Percentiles rank a stretch among this genome's conserved stretches.
phyloP scores from a whole-genome alignment of 2,329 filamentous ascomycete species.

The Gaeumannomyces tritici region DNA sequence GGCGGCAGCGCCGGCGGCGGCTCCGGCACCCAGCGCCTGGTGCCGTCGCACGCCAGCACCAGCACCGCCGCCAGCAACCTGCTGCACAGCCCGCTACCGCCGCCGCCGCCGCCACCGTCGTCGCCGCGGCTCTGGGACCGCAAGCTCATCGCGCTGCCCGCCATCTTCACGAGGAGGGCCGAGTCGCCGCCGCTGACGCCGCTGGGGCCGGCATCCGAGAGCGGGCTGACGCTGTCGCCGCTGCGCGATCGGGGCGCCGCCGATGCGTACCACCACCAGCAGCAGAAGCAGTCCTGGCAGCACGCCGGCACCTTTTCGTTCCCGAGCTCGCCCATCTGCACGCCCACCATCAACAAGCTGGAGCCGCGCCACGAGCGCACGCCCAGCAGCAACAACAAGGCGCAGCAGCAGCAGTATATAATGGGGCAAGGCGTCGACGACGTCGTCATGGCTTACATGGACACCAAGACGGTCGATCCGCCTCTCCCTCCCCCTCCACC shows the following conservation, averaged over 20 bases:
- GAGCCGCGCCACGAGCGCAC: constrained; percentile 21
- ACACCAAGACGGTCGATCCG: too few species aligned
- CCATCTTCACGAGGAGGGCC: constrained; percentile 19
- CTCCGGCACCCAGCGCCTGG: constrained; percentile 30
- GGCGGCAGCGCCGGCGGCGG: constrained; percentile 10
- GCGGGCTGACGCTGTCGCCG: not conserved
- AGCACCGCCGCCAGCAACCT: constrained; percentile 3
- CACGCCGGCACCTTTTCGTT: constrained; percentile 14
- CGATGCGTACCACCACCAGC: too few species aligned
- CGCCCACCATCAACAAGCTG: constrained; percentile 25
- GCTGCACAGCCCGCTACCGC: too few species aligned
- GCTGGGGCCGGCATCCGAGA: constrained; percentile 8
- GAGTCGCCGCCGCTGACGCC: constrained; percentile 19
- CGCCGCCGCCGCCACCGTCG: constrained; percentile 4
- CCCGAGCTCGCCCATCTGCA: constrained; percentile 26
- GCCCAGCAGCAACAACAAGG: too few species aligned
- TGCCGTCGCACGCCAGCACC: constrained; percentile 26
- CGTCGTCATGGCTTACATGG: too few species aligned
- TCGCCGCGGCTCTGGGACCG: constrained; percentile 33
- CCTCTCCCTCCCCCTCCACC: too few species aligned
- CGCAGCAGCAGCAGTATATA: too few species aligned
- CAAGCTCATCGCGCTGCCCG: constrained; percentile 25
- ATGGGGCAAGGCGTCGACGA: too few species aligned
- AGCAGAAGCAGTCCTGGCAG: too few species aligned
- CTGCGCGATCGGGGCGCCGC: constrained; percentile 1